Evolutionary conservation across 2,329 filamentous ascomycete species (phyloP), one percentile per base, ranked within the genome.

Genomic region (Tolypocladium paradoxum): DNA sequence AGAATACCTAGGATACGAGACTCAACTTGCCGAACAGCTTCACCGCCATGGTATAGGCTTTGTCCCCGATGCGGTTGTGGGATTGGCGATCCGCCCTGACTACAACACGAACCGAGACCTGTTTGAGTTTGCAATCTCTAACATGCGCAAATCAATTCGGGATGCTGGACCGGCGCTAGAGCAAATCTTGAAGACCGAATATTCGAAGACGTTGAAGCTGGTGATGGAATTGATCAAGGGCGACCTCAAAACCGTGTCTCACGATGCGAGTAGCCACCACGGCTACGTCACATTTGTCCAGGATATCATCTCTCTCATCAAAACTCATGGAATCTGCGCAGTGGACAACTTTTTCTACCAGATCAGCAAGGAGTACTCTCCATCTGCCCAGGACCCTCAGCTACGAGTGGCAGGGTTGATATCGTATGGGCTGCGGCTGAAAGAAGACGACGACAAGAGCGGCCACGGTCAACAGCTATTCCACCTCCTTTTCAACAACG

Each of bases 301-400:
- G 36, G 66, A 69, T 20, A 72, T 82, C 46, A 73, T 83, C 53
- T 72, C 71, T 3, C 65, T 82, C 29, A 77, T 83, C 59, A 74
- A 76, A 61, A 75, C 77, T 0, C 73, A 82, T 58, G 76, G 73
- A 5, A 72, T 83, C 37, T 79, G 77, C 62, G 64, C 69, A 1
- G 68, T 83, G 4, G 78, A 83, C 58, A 62, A 68, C 2, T 83
- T 78, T 61, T 83, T 78, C 64, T 79, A 77, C 54, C 75, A 79
- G 54, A 76, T 79, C 58, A 79, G 72, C 61, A 71, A 68, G 37
- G 77, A 79, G 53, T 83, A 81, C 62, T 76, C 74, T 3, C 80
- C 80, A 3, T 74, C 79, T 0, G 61, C 67, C 14, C 72, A 81
- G 52, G 80, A 83, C 47, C 79, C 79, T 2, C 73, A 78, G 37